Conservation (phyloP, 2,329 filamentous ascomycete species). For the Tolypocladium inflatum region DNA sequence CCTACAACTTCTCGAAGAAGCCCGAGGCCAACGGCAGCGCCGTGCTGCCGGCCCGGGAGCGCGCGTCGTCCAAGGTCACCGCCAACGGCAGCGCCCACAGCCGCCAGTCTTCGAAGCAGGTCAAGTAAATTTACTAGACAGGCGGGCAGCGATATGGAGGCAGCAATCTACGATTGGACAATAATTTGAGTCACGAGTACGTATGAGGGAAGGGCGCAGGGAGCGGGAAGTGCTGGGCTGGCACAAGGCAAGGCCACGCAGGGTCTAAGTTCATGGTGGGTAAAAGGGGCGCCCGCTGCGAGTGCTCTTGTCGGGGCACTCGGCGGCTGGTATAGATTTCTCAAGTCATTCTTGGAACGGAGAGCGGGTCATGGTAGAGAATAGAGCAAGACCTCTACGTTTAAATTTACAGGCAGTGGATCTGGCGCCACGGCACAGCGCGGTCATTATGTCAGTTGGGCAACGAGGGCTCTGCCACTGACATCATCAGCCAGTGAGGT, state of each 20-base stretch:
- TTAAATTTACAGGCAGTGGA: neutral
- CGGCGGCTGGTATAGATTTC: neutral
- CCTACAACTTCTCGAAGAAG: conserved; percentile 27
- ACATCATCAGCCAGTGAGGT: neutral
- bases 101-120: conserved; percentile 22
- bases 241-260: neutral
- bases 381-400: neutral
- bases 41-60: conserved; percentile 27
- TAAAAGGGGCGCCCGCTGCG: neutral
- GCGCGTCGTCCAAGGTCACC: conserved; percentile 18
- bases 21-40: conserved; percentile 22
- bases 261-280: neutral
- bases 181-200: neutral
- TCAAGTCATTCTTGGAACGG: neutral
- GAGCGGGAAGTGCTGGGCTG: neutral
- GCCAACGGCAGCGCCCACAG: conserved; percentile 16
- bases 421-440: neutral
- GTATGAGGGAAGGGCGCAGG: neutral
- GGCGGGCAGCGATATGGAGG: neutral
- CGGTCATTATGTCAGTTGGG: neutral
- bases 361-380: conserved; percentile 1
- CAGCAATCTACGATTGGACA: neutral
- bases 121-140: conserved; percentile 15
- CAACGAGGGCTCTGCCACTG: neutral
- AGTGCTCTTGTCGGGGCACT: neutral